Base-by-base conservation (phyloP, 257 asterid species). In the Handroanthus guayacan region DNA sequence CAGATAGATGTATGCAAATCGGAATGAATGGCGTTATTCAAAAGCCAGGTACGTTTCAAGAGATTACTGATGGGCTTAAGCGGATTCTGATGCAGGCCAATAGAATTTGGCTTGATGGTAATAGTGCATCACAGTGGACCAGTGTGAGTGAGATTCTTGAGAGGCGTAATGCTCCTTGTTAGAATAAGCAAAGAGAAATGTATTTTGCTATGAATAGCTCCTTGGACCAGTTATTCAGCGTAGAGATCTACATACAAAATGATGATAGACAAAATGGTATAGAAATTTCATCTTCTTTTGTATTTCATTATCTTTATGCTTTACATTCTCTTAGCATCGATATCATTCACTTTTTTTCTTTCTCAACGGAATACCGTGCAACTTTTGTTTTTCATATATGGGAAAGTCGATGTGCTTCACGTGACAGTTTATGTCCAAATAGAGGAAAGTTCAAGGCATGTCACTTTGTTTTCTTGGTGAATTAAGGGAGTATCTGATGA, bases 21-120 rank as follows among this genome's bases (percentile, higher is more conserved):
- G 99, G 98, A 36, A 92, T 95, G 83, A 92, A 89, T 51, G 99
- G 99, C 8, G 85, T 86, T 50, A 89, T 95, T 52, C 88, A 80
- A 10, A 95, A 89, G 75, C 97, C 99, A 41, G 80, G 88, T 56
- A 84, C 93, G 52, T 81, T 88, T 78, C 90, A 76, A 18, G 98
- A 86, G 68, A 85, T 95, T 4, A 85, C 92, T 0, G 81, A 76
- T 31, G 98, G 92, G 84, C 88, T 95, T 54, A 89, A 78, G 71
- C 77, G 86, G 76, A 85, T 87, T 36, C 78, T 94, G 72, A 70
- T 82, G 80, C 94, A 79, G 76, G 87, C 90, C 6, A 82, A 84
- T 80, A 83, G 87, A 79, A 75, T 76, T 31, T 47, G 74, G 75
- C 80, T 41, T 85, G 77, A 77, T 10, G 54, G 52, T 11, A 67